Percentiles rank a stretch among this genome's conserved stretches.
Conservation (phyloP, 1,139 yeast species). For the Scheffersomyces cryptocercus region DNA sequence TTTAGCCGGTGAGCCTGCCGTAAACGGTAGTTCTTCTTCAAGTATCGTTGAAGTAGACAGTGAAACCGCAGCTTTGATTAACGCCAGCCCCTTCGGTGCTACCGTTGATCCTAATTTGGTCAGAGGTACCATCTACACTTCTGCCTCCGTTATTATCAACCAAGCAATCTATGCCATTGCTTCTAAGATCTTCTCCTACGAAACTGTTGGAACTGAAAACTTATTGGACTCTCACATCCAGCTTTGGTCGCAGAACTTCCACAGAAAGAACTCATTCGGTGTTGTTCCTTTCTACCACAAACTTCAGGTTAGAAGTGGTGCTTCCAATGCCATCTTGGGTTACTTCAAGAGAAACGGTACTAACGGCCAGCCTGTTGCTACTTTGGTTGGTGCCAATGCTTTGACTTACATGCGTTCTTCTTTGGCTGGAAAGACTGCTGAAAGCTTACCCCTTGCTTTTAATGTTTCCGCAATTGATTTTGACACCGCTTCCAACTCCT, state of each 20-base stretch:
- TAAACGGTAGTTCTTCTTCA: neutral
- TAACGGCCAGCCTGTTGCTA: slow-evolving; percentile 43
- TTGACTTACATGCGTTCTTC: slow-evolving; percentile 65
- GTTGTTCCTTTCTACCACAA: slow-evolving; percentile 57
- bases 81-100: slow-evolving; percentile 55
- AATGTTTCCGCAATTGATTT: slow-evolving; percentile 76
- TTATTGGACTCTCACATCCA: slow-evolving; percentile 61
- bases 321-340: slow-evolving; percentile 78
- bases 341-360: slow-evolving; percentile 51
- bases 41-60: slow-evolving; percentile 1
- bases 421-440: slow-evolving; percentile 36
- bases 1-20: slow-evolving; percentile 1
- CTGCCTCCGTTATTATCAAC: slow-evolving; percentile 65
- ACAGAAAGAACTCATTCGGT: slow-evolving; percentile 55
- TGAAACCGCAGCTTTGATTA: slow-evolving; percentile 8
- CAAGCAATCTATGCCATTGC: slow-evolving; percentile 67
- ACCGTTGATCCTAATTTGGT: slow-evolving; percentile 57
- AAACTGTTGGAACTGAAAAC: slow-evolving; percentile 61
- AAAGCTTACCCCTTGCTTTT: slow-evolving; percentile 62
- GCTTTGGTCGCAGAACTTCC: slow-evolving; percentile 58
- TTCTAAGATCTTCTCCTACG: slow-evolving; percentile 69
- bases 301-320: slow-evolving; percentile 82
- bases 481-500: slow-evolving; percentile 48
- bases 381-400: slow-evolving; percentile 69
- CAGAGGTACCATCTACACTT: slow-evolving; percentile 52